Base-by-base conservation (phyloP, 495 filamentous ascomycete genomes). In the Ascodesmis nigricans region DNA sequence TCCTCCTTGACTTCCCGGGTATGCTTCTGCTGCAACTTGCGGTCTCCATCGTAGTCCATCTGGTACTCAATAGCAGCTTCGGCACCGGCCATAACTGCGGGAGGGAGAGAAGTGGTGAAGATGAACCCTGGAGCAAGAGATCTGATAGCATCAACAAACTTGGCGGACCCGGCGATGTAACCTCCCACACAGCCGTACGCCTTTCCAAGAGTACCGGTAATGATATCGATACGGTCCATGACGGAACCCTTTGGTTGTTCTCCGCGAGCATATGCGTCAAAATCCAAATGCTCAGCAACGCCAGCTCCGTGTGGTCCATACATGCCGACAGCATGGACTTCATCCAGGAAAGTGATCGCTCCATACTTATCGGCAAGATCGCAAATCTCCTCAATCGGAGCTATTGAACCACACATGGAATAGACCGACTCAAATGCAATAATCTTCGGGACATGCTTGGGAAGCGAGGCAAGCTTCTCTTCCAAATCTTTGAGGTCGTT, bases 361-460 rank as follows among this genome's bases (percentile, higher is more conserved):
- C 87, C 87, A 56, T 97, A 97, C 57, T 91, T 92, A 35, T 95
- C 82, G 9, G 87, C 82, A 16, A 97, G 62, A 53, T 95, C 82
- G 53, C 81, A 91, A 36, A 97, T 95, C 52, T 75, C 70, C 57
- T 80, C 79, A 41, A 97, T 95, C 2, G 87, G 90, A 0, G 79
- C 90, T 51, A 97, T 76, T 15, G 79, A 90, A 40, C 87, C 87
- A 56, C 90, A 97, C 87, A 97, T 97, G 59, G 78, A 87, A 58
- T 97, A 97, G 16, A 97, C 87, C 11, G 78, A 90, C 58, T 97
- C 87, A 43, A 95, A 97, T 13, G 87, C 87, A 41, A 97, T 97
- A 39, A 97, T 91, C 64, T 97, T 97, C 28, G 87, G 87, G 19
- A 78, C 65, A 28, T 82, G 62, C 1, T 72, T 53, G 0, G 84